These are phyloP conservation scores for Ceratobasidium sp. DNA, from an alignment of 1,284 basidiomycete genomes.

Conservation along the genomic window DNA sequence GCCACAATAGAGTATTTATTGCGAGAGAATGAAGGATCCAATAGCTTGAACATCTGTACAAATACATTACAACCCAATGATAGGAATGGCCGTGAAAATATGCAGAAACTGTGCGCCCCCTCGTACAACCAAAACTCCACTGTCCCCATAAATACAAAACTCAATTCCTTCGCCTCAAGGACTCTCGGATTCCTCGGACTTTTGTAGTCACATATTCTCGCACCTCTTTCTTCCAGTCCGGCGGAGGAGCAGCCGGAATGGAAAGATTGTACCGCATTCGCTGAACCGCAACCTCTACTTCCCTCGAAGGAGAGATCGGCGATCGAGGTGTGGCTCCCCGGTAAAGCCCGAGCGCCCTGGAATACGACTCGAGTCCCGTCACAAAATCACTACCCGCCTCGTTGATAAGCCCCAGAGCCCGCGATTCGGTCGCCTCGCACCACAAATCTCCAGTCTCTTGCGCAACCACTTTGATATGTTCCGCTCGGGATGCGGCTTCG, in stretches of 20 bases:
- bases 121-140: neutral
- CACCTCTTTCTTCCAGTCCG: slow-evolving; percentile 23
- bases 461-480: slow-evolving; percentile 13
- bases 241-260: slow-evolving; percentile 18
- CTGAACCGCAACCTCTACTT: slow-evolving; percentile 9
- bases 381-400: slow-evolving; percentile 5
- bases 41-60: neutral
- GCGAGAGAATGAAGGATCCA: neutral
- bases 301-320: neutral
- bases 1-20: neutral
- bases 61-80: neutral
- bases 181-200: neutral
- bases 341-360: slow-evolving; percentile 12
- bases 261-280: slow-evolving; percentile 10
- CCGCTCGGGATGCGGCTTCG: neutral
- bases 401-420: slow-evolving; percentile 14
- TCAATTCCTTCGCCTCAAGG: neutral
- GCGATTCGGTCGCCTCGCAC: slow-evolving; percentile 9
- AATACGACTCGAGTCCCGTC: slow-evolving; percentile 7
- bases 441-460: slow-evolving; percentile 21
- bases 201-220: neutral
- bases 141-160: neutral
- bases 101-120: too few species aligned
- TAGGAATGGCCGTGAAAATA: too few species aligned
- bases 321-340: slow-evolving; percentile 5